These are phyloP conservation scores for Termitomyces sp. DNA, from an alignment of 768 basidiomycete species.

Conservation along the genomic window DNA sequence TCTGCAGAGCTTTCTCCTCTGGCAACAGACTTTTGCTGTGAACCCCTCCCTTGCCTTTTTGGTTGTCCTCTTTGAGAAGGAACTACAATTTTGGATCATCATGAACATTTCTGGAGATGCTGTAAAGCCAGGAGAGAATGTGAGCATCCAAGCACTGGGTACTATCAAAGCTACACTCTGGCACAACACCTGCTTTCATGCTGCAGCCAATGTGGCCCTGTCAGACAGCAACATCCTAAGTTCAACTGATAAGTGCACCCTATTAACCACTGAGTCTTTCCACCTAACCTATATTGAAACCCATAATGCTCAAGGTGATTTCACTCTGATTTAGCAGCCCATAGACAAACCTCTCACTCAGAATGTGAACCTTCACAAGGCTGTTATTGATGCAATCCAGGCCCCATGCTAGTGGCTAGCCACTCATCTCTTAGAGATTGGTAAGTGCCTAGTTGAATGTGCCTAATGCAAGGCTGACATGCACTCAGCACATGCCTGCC, in stretches of 20 bases:
- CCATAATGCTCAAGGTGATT: not conserved
- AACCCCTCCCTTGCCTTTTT: not conserved
- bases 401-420: too few relatives aligned
- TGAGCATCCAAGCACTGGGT: not conserved
- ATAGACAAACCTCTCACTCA: not conserved
- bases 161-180: conserved; percentile 2
- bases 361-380: not conserved
- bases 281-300: conserved; percentile 3
- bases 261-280: not conserved
- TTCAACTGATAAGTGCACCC: not conserved
- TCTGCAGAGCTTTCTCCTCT: not conserved
- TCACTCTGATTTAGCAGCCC: not conserved
- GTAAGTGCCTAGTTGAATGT: not conserved
- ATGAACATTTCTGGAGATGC: conserved; percentile 9
- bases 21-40: conserved; percentile 10
- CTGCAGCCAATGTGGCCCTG: not conserved
- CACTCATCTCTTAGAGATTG: not conserved
- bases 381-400: not conserved
- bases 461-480: conserved; percentile 9
- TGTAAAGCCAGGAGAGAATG: not conserved
- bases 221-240: not conserved
- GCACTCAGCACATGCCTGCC: conserved; percentile 6
- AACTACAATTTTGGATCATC: conserved; percentile 4
- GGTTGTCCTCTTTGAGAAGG: conserved; percentile 1
- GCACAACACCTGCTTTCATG: not conserved